Evolutionary conservation across 805 yeast genomes (phyloP).

Genomic region (Kazachstania taianensis): DNA sequence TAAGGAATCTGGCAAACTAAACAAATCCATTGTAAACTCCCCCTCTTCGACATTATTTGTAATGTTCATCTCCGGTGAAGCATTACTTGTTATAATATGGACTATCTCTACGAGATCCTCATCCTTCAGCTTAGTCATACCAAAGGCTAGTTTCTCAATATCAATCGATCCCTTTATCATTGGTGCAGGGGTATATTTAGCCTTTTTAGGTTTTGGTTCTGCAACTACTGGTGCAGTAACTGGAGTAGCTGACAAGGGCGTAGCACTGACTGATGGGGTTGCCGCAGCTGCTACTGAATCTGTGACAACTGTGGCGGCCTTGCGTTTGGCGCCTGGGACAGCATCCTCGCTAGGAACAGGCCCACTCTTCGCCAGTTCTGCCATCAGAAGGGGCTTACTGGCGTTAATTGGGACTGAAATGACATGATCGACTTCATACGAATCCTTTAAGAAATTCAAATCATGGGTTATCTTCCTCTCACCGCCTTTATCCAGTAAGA

Average conservation of each 20-base stretch:
- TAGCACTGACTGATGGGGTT: not conserved
- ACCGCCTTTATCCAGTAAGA: conserved; percentile 76
- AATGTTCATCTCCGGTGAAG: conserved; percentile 89
- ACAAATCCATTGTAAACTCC: conserved; percentile 92
- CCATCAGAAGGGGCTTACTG: conserved; percentile 60
- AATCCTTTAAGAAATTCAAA: conserved; percentile 70
- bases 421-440: conserved; percentile 67
- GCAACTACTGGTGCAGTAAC: conserved; percentile 6
- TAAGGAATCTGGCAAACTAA: conserved; percentile 82
- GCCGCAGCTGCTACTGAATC: conserved; percentile 1
- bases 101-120: conserved; percentile 92
- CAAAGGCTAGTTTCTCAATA: conserved; percentile 82
- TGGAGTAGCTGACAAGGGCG: not conserved
- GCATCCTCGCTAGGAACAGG: conserved; percentile 30
- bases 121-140: conserved; percentile 77
- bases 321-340: conserved; percentile 19
- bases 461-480: conserved; percentile 83
- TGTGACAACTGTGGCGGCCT: too few relatives aligned
- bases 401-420: conserved; percentile 54
- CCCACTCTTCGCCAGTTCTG: conserved; percentile 71
- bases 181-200: conserved; percentile 32
- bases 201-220: conserved; percentile 40
- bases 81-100: conserved; percentile 94
- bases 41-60: conserved; percentile 95
- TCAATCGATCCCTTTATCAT: conserved; percentile 70